Evolutionary conservation across 345 rosid species (phyloP).

Genomic region (Gynandropsis gynandra): DNA sequence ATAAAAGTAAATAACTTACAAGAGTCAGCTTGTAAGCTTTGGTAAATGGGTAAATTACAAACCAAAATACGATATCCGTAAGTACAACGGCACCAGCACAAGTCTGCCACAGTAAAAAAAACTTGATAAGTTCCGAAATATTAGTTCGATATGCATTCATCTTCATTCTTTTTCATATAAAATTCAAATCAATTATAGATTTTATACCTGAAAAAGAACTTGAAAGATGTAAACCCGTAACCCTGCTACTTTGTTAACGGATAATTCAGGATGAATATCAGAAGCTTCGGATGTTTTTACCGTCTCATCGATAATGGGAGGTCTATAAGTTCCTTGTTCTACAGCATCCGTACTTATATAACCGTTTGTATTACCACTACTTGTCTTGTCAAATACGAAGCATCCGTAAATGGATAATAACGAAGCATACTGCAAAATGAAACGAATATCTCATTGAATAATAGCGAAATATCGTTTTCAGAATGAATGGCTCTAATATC

Average conservation of each 20-base stretch:
- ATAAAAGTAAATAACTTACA: conserved; percentile 47
- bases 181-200: too few relatives aligned
- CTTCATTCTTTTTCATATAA: too few relatives aligned
- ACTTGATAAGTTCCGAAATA: conserved; percentile 3
- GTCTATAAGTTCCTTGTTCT: conserved; percentile 50
- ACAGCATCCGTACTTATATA: conserved; percentile 18
- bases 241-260: conserved; percentile 32
- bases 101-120: conserved; percentile 33
- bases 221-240: conserved; percentile 55
- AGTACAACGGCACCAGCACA: conserved; percentile 85
- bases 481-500: not conserved
- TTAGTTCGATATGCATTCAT: conserved; percentile 2
- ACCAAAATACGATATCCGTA: conserved; percentile 87
- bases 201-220: conserved; percentile 58
- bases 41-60: conserved; percentile 60
- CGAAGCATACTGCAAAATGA: conserved; percentile 51
- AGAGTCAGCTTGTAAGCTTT: conserved; percentile 39
- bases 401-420: conserved; percentile 67
- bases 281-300: conserved; percentile 28
- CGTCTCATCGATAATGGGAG: conserved; percentile 29
- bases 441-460: not conserved
- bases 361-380: conserved; percentile 26
- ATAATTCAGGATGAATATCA: conserved; percentile 25
- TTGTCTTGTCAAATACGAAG: conserved; percentile 25
- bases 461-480: too few relatives aligned